Conservation (phyloP, 2,329 filamentous ascomycete species). For the Blumeria hordei region DNA sequence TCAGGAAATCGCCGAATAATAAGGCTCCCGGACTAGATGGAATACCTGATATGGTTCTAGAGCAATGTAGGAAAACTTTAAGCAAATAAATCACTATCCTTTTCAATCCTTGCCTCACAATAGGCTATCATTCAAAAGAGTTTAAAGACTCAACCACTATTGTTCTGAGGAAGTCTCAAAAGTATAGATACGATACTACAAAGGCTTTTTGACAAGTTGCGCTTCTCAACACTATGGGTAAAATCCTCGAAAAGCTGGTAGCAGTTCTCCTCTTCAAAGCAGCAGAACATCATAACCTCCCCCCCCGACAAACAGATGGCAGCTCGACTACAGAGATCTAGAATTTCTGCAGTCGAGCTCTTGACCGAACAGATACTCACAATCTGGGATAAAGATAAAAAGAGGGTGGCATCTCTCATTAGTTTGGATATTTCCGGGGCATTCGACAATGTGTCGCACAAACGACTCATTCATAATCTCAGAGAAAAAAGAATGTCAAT, state of each 20-base stretch:
- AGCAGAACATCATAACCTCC: not conserved
- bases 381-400: too few species aligned
- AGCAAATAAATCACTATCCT: not conserved
- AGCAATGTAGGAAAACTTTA: not conserved
- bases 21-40: not conserved
- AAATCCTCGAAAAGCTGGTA: not conserved
- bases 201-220: slow-evolving; percentile 5
- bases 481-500: not conserved
- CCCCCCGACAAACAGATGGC: not conserved
- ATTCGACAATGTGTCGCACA: too few species aligned
- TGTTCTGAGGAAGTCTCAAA: slow-evolving; percentile 5
- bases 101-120: not conserved
- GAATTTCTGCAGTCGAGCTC: not conserved
- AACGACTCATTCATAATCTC: too few species aligned
- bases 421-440: too few species aligned
- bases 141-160: slow-evolving; percentile 3
- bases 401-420: too few species aligned
- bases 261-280: not conserved
- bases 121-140: not conserved
- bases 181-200: slow-evolving; percentile 3
- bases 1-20: not conserved
- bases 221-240: slow-evolving; percentile 5
- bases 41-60: not conserved
- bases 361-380: too few species aligned
- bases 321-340: not conserved